These are phyloP conservation scores for Stephania yunnanensis DNA, from an alignment of 164 flowering plant species.

Conservation along the genomic window DNA sequence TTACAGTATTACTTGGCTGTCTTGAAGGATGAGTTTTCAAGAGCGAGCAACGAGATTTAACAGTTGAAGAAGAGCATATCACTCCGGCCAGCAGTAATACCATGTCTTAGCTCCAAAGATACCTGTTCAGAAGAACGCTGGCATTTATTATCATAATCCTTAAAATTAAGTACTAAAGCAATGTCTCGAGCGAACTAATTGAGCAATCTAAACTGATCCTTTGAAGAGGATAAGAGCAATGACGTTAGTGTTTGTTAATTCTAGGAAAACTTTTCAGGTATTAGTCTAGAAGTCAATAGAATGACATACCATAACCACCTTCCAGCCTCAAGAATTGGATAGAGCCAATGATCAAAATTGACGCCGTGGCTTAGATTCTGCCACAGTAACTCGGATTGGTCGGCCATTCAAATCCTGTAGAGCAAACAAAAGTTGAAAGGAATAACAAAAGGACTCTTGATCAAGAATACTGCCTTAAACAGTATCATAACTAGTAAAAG, in stretches of 20 bases:
- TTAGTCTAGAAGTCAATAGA: background rate
- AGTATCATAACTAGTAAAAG: background rate
- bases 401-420: slow-evolving; percentile 80
- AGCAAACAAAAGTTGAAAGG: background rate
- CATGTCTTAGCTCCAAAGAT: background rate
- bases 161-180: too few species aligned
- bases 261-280: background rate
- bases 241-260: too few species aligned
- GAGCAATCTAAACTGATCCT: background rate
- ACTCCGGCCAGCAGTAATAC: background rate
- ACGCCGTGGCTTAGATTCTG: slow-evolving; percentile 72
- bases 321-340: background rate
- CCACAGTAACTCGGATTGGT: slow-evolving; percentile 65
- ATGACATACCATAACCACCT: slow-evolving; percentile 13
- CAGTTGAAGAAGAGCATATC: background rate
- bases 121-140: background rate
- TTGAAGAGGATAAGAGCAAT: background rate
- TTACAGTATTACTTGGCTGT: background rate
- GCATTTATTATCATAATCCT: background rate
- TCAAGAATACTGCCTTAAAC: background rate
- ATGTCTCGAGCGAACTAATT: background rate
- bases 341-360: slow-evolving; percentile 40
- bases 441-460: too few species aligned
- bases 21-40: background rate
- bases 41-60: background rate